Evolutionary conservation across 257 asterid genomes (phyloP).

Genomic region (Ballota nigra): DNA sequence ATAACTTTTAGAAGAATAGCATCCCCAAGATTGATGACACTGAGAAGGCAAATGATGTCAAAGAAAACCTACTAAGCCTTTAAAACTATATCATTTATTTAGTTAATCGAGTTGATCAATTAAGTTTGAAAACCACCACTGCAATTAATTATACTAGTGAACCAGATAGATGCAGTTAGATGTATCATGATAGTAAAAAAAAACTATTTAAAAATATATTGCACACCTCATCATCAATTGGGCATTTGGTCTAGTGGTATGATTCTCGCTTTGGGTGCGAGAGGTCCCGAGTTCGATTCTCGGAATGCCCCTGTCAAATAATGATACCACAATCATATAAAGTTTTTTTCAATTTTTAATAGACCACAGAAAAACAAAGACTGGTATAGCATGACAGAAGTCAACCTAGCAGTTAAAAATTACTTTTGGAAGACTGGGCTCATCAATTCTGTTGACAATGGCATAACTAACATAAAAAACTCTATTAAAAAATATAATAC

Average conservation of each 20-base stretch:
- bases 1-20: not conserved
- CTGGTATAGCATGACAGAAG: not conserved
- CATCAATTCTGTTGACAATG: no score
- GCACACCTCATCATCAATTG: constrained; percentile 6
- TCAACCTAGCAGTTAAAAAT: not conserved
- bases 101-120: not conserved
- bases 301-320: constrained; percentile 58
- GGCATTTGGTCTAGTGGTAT: constrained; percentile 97
- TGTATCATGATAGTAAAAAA: not conserved
- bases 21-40: not conserved
- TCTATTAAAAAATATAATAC: no score
- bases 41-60: not conserved
- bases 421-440: no score
- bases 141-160: not conserved
- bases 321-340: no score
- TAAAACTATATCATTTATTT: not conserved
- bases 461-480: no score
- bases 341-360: not conserved
- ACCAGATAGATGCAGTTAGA: not conserved
- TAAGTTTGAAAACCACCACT: not conserved
- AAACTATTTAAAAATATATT: not conserved
- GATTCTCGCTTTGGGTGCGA: constrained; percentile 96
- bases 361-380: not conserved
- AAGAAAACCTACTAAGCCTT: not conserved
- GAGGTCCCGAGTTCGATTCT: constrained; percentile 44